Base-by-base conservation (phyloP, 2,329 filamentous ascomycete species). In the Tricladium varicosporioides region DNA sequence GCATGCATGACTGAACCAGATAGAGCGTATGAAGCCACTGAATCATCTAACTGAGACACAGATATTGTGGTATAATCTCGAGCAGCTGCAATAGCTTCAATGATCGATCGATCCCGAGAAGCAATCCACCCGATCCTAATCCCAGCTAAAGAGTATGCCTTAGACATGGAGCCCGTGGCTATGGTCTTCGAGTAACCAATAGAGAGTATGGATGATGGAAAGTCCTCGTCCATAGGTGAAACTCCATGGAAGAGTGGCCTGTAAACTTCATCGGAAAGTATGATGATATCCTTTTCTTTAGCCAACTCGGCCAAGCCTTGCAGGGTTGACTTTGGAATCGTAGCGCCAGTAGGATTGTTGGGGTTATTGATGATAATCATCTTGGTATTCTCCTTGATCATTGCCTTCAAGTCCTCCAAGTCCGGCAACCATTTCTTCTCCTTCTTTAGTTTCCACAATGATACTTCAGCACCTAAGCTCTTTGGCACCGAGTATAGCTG, bases 51-150 rank as follows among this genome's bases (percentile, higher is more conserved):
- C 67, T 87, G 84, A n/a, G 88, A 89, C 0, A 95, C 90, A 42
- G 87, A 89, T 66, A 95, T 95, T 22, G 89, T 92, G 2, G 90
- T 95, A 75, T 94, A 95, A 71, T 94, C 87, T 43, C 91, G 79
- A 1, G 86, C 85, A 13, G 76, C 73, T 10, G 86, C 84, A 60
- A 89, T 78, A 13, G 79, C 76, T 51, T 85, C 80, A 53, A 93
- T 80, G 55, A 95, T 78, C 0, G 75, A 73, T 5, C 70, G 68
- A 70, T 84, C 82, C 22, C 83, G 83, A 13, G 86, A 87, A 2
- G 88, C 89, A 57, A 93, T 79, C 92, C 92, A 97, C 32, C 92
- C 92, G 1, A 92, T 73, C 0, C 91, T 85, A 60, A 95, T 86
- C 1, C 92, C 91, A 0, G 91, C 90, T 4, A 96, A 75, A 2